Evolutionary conservation across 179 eudicot species (phyloP).

Genomic region (Nepenthes alata): DNA sequence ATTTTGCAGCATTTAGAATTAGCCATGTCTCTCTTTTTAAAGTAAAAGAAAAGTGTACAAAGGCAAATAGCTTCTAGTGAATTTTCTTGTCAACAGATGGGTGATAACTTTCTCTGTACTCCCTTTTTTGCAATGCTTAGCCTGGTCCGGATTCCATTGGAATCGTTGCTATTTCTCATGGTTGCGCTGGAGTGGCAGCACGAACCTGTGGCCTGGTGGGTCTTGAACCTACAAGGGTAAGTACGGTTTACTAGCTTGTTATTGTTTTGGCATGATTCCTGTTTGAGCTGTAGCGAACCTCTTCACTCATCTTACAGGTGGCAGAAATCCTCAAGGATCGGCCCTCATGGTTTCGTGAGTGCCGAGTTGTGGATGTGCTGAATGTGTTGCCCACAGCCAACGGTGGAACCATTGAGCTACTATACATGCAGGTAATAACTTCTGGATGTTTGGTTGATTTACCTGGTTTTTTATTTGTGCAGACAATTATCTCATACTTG

Average conservation of each 20-base stretch:
- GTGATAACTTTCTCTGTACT: not conserved
- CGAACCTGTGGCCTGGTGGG: slow-evolving; percentile 79
- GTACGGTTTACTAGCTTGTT: slow-evolving; percentile 6
- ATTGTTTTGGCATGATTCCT: not conserved
- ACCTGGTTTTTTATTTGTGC: not conserved
- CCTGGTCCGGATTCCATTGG: slow-evolving; percentile 93
- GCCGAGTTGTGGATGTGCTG: slow-evolving; percentile 70
- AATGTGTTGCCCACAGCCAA: slow-evolving; percentile 62
- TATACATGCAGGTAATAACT: slow-evolving; percentile 67
- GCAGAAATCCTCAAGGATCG: slow-evolving; percentile 86
- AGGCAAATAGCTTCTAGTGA: not conserved
- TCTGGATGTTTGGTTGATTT: slow-evolving; percentile 1
- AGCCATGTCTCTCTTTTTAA: no score
- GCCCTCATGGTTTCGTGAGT: slow-evolving; percentile 72
- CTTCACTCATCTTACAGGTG: slow-evolving; percentile 25
- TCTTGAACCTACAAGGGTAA: slow-evolving; percentile 82
- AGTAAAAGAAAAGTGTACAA: not conserved
- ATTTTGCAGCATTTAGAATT: no score
- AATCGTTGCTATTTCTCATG: slow-evolving; percentile 74
- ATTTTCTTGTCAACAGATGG: not conserved
- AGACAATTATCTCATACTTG: not conserved
- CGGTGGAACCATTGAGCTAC: slow-evolving; percentile 78
- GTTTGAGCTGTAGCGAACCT: slow-evolving; percentile 2
- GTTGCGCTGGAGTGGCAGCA: slow-evolving; percentile 87
- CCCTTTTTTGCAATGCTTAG: slow-evolving; percentile 11